phyloP scores from a whole-genome alignment of 352 stramenopile genomes.

The Phytophthora nicotianae region DNA sequence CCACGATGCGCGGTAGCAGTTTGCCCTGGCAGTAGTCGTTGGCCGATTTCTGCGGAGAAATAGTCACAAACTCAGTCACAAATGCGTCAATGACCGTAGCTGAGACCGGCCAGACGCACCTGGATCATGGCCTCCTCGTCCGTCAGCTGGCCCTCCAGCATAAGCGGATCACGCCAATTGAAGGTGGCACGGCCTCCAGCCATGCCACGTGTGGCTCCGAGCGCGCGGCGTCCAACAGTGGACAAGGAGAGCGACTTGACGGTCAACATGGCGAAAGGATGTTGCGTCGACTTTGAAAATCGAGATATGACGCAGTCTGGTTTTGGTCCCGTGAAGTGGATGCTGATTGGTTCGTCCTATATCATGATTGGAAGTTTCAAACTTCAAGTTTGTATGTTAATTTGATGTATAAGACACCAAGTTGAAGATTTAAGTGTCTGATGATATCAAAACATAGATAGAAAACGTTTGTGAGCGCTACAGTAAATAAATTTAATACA shows the following conservation, averaged over 20 bases:
- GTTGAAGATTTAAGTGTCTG: slow-evolving; percentile 27
- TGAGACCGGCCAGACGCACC: slow-evolving; percentile 37
- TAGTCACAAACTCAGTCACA: slow-evolving; percentile 5
- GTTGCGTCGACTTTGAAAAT: slow-evolving; percentile 30
- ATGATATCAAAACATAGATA: no score
- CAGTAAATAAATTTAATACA: no score
- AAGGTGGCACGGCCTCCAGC: slow-evolving; percentile 58
- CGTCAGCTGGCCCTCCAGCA: slow-evolving; percentile 79
- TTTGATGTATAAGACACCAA: slow-evolving; percentile 13
- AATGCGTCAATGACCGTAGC: neutral
- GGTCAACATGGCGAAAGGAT: slow-evolving; percentile 29
- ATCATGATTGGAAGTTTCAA: slow-evolving; percentile 37
- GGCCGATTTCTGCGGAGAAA: slow-evolving; percentile 82
- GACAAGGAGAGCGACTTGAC: slow-evolving; percentile 35
- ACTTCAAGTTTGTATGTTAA: slow-evolving; percentile 24
- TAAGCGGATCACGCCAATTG: slow-evolving; percentile 85
- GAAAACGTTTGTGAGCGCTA: no score
- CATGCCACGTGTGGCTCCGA: slow-evolving; percentile 48
- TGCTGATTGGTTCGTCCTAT: slow-evolving; percentile 43
- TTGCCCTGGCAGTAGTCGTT: slow-evolving; percentile 94
- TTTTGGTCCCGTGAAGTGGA: slow-evolving; percentile 6
- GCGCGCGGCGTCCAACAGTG: slow-evolving; percentile 16
- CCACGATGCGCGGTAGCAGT: slow-evolving; percentile 92
- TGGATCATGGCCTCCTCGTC: slow-evolving; percentile 93
- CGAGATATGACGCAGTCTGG: slow-evolving; percentile 14